Evolutionary conservation across 129 eudicot species (phyloP), one percentile per base, ranked within the genome.

Genomic region (Flaveria linearis): DNA sequence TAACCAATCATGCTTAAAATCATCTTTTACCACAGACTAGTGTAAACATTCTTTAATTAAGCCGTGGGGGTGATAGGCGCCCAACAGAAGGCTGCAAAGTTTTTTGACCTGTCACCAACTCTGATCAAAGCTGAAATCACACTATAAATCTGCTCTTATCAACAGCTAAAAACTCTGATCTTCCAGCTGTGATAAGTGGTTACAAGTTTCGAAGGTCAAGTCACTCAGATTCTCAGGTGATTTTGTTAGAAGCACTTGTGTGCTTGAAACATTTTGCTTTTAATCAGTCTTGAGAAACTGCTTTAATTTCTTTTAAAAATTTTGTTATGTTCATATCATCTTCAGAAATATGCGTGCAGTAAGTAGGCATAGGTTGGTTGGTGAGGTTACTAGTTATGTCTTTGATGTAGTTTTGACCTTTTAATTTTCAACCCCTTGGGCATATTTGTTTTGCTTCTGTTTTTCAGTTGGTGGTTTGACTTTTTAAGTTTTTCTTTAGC

Each of bases 81-180:
- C 60, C 62, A 61, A 62, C 71, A 75, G 62, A 46, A 75, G 72
- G 72, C 71, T 46, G 71, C 78, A 60, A 60, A 60, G 78, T 68
- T 74, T 75, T 43, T 63, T 70, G 5, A 17, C 50, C 36, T 58
- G 70, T 73, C 53, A 73, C 23, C 15, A 20, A 55, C 33, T 58
- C 58, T 42, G 23, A 63, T 56, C 39, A 46, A 69, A 60, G 58
- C 60, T 43, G 70, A 58, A 45, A 45, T 3, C 46, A 61, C 45
- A 74, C 13, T 42, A 64, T 63, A 26, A 70, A 16, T 47, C 50
- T 75, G 61, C 50, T 61, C 49, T 75, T 46, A 61, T 23, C 43
- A 41, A 60, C 46, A 45, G 69, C 69, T 15, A 60, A 73, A 23
- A 15, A 50, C 0, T 23, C 49, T 5, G 23, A 47, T 47, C 53